Evolutionary conservation across 176 grass and related monocot genomes (phyloP).

Genomic region (Avena insularis): DNA sequence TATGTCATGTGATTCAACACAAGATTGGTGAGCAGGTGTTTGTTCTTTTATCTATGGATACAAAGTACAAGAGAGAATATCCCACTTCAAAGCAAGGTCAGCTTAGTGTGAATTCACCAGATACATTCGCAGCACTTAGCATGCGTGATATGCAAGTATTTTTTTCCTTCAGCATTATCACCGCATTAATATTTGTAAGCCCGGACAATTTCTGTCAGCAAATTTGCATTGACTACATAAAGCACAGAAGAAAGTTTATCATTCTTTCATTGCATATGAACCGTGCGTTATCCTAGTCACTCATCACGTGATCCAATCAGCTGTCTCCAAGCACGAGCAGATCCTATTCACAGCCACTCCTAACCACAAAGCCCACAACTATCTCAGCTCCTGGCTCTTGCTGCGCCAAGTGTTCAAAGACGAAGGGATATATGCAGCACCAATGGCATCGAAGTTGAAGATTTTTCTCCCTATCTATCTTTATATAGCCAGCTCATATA

Average conservation of each 20-base stretch:
- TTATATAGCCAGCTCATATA: not conserved
- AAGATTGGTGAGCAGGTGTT: not conserved
- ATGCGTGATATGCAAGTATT: not conserved
- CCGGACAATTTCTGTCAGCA: not conserved
- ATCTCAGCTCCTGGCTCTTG: not conserved
- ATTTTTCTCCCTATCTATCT: not conserved
- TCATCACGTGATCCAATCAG: not conserved
- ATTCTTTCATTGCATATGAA: not conserved
- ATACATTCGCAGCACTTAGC: not conserved
- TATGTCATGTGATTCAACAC: not conserved
- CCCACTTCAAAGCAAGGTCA: not conserved
- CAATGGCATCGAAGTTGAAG: not conserved
- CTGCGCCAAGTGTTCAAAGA: not conserved
- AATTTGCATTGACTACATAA: too few species aligned
- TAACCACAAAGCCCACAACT: not conserved
- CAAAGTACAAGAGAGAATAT: too few species aligned
- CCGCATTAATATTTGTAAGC: not conserved
- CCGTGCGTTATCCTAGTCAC: not conserved
- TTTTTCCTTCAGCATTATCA: not conserved
- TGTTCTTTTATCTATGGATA: too few species aligned
- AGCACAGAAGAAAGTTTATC: too few species aligned
- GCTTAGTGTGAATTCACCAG: not conserved
- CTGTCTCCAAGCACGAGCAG: not conserved
- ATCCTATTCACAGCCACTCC: not conserved
- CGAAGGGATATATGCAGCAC: not conserved